Base-by-base conservation (phyloP, 257 asterid genomes). In the Solanum habrochaites region DNA sequence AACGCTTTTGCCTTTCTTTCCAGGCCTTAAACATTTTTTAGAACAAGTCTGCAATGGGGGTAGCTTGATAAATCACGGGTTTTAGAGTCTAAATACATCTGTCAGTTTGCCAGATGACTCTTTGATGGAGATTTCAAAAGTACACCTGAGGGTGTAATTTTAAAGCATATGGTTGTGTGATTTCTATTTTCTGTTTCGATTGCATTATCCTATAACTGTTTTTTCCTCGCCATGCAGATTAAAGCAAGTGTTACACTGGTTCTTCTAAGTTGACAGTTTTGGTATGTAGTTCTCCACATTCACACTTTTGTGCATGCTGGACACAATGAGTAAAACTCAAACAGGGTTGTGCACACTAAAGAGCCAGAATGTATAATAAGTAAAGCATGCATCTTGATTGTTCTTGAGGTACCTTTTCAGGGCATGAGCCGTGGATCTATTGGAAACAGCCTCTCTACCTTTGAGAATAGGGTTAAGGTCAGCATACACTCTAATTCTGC, bases 11-110 rank as follows among this genome's bases (percentile, higher is more conserved):
- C 45, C 35, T 85, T 64, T 85, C 86, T 23, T 74, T 72, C 45
- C 90, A 94, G 98, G 98, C 98, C 10, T 89, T 93, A 58, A 93
- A 95, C 90, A 94, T 95, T 74, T 95, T 95, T 85, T 96, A 93
- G 5, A 91, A 93, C 95, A 60, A 95, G 97, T 91, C 91, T 94
- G 82, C 95, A 97, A 12, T 94, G 97, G 77, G 98, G 98, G 85
- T 94, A 92, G 90, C 94, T 95, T 87, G 98, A 94, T 88, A 95
- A 91, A 88, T 93, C 98, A 86, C 92, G 95, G 16, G 88, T 58
- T 20, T 58, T 58, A 58, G 66, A 58, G 66, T 58, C 12, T 58
- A 58, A 58, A 8, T 58, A 58, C 66, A 58, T 58, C 64, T 56
- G 64, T 58, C 66, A 3, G 66, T 58, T 58, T 58, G 25, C 25